Evolutionary conservation across 495 filamentous ascomycete species (phyloP), one percentile per base, ranked within the genome.

Genomic region (Aspergillus ellipticus): DNA sequence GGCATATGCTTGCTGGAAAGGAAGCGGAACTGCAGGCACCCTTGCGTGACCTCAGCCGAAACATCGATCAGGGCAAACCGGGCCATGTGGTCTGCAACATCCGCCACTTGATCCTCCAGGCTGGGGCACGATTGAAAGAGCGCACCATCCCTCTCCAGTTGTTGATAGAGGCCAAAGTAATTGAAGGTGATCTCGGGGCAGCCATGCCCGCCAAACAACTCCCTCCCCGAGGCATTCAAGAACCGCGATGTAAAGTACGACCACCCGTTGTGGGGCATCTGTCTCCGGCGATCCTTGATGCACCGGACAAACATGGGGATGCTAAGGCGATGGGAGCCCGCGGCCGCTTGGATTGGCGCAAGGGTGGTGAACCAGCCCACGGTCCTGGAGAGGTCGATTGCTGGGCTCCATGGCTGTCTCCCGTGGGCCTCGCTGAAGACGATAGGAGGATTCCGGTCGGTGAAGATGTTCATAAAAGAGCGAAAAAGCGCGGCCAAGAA

Each of bases 161-260:
- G 75, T 46, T 82, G 79, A 50, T 77, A 67, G 5, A 72, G 68
- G 1, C 81, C 83, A 16, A 79, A 67, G 59, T 86, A 85, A 54
- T 80, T 84, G 59, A 87, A 83, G 11, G 79, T 74, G 26, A 86
- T 70, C 64, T 88, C 85, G 21, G 84, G 69, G 6, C 79, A 81
- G 68, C 70, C 78, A 10, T 78, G 74, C 4, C 60, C 46, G 24
- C 66, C 53, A 53, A 79, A 62, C 3, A 42, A n/a, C 16, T 20
- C 9, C n/a, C 22, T 6, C 0, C 56, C 53, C 11, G n/a, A 24
- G 19, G 28, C 16, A 33, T 29, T 13, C 13, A 60, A 61, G n/a
- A 31, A 58, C 2, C 51, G 55, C 17, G 49, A 54, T 3, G 67
- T 50, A 49, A 67, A 72, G 35, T 65, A 67, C 17, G 58, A 46